These are phyloP conservation scores for Calonectria hawksworthii DNA, from an alignment of 2,329 filamentous ascomycete genomes.

Conservation along the genomic window DNA sequence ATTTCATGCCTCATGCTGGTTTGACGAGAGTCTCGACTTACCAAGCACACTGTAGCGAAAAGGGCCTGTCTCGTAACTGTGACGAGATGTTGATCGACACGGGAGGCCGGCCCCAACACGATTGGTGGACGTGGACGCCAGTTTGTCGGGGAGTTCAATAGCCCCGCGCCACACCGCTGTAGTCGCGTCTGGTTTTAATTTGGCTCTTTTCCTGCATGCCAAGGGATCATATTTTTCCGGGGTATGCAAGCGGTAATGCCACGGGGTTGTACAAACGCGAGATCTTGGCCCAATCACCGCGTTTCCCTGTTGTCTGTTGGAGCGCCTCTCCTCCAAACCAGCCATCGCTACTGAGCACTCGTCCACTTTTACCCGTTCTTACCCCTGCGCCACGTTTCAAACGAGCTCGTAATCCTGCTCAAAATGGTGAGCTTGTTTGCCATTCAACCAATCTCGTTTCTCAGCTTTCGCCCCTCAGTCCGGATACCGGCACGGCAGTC, in stretches of 20 bases:
- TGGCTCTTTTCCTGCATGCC: background rate
- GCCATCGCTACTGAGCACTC: background rate
- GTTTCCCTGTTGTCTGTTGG: background rate
- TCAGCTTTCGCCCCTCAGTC: background rate
- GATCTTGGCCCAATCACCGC: background rate
- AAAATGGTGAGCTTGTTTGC: background rate
- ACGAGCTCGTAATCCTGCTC: background rate
- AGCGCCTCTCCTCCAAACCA: background rate
- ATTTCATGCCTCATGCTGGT: background rate
- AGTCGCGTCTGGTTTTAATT: background rate
- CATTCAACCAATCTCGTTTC: background rate
- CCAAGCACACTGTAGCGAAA: no score
- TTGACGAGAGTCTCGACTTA: background rate
- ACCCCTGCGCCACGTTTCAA: conserved; percentile 7
- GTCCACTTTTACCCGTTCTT: background rate
- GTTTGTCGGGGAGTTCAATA: background rate
- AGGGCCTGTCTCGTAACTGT: no score
- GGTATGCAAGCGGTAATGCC: background rate
- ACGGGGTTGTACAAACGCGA: background rate
- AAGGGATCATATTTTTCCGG: background rate
- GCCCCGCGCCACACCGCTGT: background rate
- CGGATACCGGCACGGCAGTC: background rate
- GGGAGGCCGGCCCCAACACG: background rate
- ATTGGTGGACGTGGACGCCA: background rate
- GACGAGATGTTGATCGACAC: background rate